Conservation (phyloP, 23 red algal genomes). For the Gracilariopsis chorda region DNA sequence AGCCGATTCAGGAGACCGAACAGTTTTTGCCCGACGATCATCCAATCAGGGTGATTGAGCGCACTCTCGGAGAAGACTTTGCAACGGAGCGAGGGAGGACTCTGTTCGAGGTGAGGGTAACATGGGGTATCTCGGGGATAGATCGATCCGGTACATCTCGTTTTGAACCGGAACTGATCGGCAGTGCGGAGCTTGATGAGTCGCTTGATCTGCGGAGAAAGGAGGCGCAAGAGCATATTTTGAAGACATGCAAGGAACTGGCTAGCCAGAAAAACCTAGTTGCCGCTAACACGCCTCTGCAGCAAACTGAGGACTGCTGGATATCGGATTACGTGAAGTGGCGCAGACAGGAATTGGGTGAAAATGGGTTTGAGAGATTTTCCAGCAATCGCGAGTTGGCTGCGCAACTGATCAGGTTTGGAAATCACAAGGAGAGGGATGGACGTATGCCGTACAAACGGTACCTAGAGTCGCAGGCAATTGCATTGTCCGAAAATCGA, state of each 20-base stretch:
- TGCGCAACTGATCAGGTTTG: slow-evolving; percentile 29
- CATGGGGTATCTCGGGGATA: slow-evolving; percentile 65
- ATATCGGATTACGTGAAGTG: slow-evolving; percentile 38
- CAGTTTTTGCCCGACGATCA: slow-evolving; percentile 38
- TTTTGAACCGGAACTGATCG: slow-evolving; percentile 46
- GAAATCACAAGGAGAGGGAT: neutral
- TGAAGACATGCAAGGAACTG: slow-evolving; percentile 13
- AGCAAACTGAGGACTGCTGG: slow-evolving; percentile 59
- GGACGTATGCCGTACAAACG: slow-evolving; percentile 22
- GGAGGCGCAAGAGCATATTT: slow-evolving; percentile 44
- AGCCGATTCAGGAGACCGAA: slow-evolving; percentile 56
- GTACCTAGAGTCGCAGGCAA: slow-evolving; percentile 21
- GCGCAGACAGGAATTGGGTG: neutral
- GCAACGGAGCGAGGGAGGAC: neutral
- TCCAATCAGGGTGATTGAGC: slow-evolving; percentile 5
- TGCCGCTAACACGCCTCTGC: neutral
- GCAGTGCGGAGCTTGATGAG: slow-evolving; percentile 49
- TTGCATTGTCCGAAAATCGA: slow-evolving; percentile 1
- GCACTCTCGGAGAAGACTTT: slow-evolving; percentile 7
- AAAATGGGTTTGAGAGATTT: slow-evolving; percentile 16
- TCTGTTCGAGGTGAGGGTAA: slow-evolving; percentile 19
- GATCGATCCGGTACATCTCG: slow-evolving; percentile 59
- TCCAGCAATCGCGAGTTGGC: neutral
- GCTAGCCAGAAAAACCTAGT: neutral
- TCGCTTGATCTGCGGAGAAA: slow-evolving; percentile 38